Base-by-base conservation (phyloP, 2,329 filamentous ascomycete genomes). In the Monosporascus sp. region DNA sequence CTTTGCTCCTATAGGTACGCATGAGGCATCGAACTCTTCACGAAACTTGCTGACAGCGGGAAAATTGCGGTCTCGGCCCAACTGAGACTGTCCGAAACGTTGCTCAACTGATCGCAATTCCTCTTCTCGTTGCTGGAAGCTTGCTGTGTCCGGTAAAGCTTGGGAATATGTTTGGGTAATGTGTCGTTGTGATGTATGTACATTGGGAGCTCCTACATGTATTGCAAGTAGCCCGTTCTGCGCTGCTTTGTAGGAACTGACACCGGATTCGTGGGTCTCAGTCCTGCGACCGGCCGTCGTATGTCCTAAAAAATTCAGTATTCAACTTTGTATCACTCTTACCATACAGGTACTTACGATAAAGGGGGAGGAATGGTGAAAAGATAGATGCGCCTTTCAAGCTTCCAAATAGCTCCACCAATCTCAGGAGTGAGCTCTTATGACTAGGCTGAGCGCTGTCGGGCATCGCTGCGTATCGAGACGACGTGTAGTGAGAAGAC, bases 91-190 rank as follows among this genome's bases (percentile, higher is more conserved):
- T 14, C 67, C 66, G 50, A 77, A 76, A n/a, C 73, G 67, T 52
- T 70, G 70, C 50, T 73, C 65, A 20, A 77, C 70, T 1, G 70
- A 70, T 38, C 55, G 62, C 14, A 73, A 63, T 59, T 75, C 73
- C 8, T 60, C 60, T 50, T 76, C 74, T 49, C 69, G 68, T 25
- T 69, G 68, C 24, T 62, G 61, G 39, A 72, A 72, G 53, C 70
- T 73, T 1, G 67, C 64, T n/a, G 69, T 69, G 48, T 74, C 70
- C 2, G 73, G 72, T 7, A 58, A 55, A 7, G 60, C 54, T 1
- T 53, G 31, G 8, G 66, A 67, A 11, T 49, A 27, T 20, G 50
- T 53, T n/a, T 63, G 62, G 9, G 49, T 50, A 18, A 50, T 54
- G 27, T 45, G 53, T 37, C 50, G 51, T n/a, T 57, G 58, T 8